These are phyloP conservation scores for Lantana camara DNA, from an alignment of 257 asterid species.

Conservation along the genomic window DNA sequence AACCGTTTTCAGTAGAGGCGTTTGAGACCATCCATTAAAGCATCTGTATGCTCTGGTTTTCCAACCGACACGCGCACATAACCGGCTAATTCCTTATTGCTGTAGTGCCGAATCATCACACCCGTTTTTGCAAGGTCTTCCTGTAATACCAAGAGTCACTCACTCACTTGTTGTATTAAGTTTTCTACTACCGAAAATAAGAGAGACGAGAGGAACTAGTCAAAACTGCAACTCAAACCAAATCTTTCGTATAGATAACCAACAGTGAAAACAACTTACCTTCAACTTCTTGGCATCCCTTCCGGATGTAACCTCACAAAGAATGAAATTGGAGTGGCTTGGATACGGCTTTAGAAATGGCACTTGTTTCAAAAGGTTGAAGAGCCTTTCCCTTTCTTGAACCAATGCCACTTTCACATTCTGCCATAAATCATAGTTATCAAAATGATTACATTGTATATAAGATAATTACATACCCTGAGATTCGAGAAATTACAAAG, in stretches of 20 bases:
- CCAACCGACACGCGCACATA: constrained; percentile 95
- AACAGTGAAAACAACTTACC: constrained; percentile 43
- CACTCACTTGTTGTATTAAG: neutral
- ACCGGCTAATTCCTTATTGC: constrained; percentile 77
- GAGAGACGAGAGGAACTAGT: too few species aligned
- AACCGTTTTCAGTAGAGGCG: constrained; percentile 39
- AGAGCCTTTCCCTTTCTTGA: constrained; percentile 83
- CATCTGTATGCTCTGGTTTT: constrained; percentile 90
- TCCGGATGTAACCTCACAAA: constrained; percentile 84
- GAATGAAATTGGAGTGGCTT: constrained; percentile 92
- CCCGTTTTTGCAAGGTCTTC: constrained; percentile 90
- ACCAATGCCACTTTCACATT: constrained; percentile 90
- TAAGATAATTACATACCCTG: too few species aligned
- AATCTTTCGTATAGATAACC: neutral
- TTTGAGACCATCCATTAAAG: constrained; percentile 64
- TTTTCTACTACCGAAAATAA: neutral
- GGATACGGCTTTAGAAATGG: constrained; percentile 90
- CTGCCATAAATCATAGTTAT: constrained; percentile 43
- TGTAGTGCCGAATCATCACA: constrained; percentile 95
- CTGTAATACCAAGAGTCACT: constrained; percentile 38
- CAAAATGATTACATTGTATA: constrained; percentile 12
- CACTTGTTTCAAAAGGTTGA: constrained; percentile 76
- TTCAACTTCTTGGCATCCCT: constrained; percentile 95
- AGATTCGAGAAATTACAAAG: too few species aligned
- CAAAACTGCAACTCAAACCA: neutral